Percentiles rank a stretch among this genome's conserved stretches.
Conservation (phyloP, 495 filamentous ascomycete genomes). For the Aspergillus diversus region DNA sequence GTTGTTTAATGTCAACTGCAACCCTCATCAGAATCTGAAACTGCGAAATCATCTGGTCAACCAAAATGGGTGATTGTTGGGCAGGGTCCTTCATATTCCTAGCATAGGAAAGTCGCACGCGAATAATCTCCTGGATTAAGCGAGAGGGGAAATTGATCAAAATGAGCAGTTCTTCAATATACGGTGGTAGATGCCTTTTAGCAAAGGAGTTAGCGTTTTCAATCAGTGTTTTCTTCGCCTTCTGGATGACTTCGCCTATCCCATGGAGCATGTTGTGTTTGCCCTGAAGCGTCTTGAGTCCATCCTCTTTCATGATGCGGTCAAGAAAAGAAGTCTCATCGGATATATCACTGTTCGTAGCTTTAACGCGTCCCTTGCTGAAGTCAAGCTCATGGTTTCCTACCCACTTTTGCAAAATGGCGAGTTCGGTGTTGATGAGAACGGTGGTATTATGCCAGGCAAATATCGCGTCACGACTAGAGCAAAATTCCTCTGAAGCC, state of each 20-base stretch:
- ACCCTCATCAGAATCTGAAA: conserved; percentile 92
- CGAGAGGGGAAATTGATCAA: conserved; percentile 96
- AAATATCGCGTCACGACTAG: conserved; percentile 84
- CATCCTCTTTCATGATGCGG: conserved; percentile 97
- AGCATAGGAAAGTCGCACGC: conserved; percentile 87
- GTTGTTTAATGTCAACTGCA: conserved; percentile 88
- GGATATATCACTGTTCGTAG: conserved; percentile 64
- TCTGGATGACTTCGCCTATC: conserved; percentile 80
- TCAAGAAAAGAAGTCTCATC: conserved; percentile 94
- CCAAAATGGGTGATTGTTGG: conserved; percentile 84
- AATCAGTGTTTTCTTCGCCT: conserved; percentile 92
- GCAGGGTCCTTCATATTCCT: conserved; percentile 91
- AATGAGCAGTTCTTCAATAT: conserved; percentile 94
- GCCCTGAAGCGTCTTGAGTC: conserved; percentile 86
- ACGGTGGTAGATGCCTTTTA: conserved; percentile 90
- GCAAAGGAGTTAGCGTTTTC: conserved; percentile 83
- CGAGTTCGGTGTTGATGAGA: conserved; percentile 92
- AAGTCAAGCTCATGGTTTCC: conserved; percentile 96
- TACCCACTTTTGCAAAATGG: conserved; percentile 91
- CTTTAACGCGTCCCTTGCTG: conserved; percentile 56
- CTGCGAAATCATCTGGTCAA: conserved; percentile 95
- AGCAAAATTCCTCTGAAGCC: conserved; percentile 71
- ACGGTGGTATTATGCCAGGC: conserved; percentile 98
- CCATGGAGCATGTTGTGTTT: conserved; percentile 79
- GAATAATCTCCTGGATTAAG: conserved; percentile 95